Percentiles rank a stretch among this genome's conserved stretches.
These are phyloP conservation scores for Botrytis elliptica DNA, from an alignment of 2,329 filamentous ascomycete species.

Conservation along the genomic window DNA sequence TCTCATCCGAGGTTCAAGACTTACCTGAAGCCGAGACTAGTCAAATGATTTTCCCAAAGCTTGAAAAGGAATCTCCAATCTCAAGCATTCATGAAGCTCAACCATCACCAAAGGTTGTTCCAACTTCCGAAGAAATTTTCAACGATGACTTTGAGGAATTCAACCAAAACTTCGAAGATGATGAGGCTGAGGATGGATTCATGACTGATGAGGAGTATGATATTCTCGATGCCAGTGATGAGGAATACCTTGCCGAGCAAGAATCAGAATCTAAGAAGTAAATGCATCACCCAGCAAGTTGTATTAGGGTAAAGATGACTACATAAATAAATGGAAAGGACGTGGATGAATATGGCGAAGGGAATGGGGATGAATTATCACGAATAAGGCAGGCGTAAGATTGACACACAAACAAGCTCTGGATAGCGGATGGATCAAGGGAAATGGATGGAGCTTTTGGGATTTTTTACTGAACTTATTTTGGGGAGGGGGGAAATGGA, in stretches of 20 bases:
- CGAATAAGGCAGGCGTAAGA: constrained; percentile 33
- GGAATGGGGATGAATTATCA: constrained; percentile 21
- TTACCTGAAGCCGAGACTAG: constrained; percentile 45
- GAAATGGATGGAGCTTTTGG: constrained; percentile 29
- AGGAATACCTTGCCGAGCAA: constrained; percentile 68
- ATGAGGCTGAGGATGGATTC: constrained; percentile 70
- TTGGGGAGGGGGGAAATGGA: not conserved
- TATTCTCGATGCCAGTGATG: constrained; percentile 90
- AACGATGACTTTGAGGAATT: constrained; percentile 48
- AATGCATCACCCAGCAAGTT: constrained; percentile 21
- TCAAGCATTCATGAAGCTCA: constrained; percentile 68
- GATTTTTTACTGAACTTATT: constrained; percentile 19
- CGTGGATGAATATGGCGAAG: constrained; percentile 20
- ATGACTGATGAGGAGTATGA: constrained; percentile 98
- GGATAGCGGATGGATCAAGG: constrained; percentile 29
- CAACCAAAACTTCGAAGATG: constrained; percentile 54
- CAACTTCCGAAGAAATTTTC: constrained; percentile 40
- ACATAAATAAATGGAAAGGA: not conserved
- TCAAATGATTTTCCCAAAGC: constrained; percentile 94
- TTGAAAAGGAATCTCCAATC: constrained; percentile 88
- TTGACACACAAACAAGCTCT: constrained; percentile 34
- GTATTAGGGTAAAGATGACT: not conserved
- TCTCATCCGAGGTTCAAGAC: not conserved
- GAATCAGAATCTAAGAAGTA: constrained; percentile 36
- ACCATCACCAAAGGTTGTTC: constrained; percentile 47